These are phyloP conservation scores for Primulina tabacum DNA, from an alignment of 257 asterid species.

Conservation along the genomic window DNA sequence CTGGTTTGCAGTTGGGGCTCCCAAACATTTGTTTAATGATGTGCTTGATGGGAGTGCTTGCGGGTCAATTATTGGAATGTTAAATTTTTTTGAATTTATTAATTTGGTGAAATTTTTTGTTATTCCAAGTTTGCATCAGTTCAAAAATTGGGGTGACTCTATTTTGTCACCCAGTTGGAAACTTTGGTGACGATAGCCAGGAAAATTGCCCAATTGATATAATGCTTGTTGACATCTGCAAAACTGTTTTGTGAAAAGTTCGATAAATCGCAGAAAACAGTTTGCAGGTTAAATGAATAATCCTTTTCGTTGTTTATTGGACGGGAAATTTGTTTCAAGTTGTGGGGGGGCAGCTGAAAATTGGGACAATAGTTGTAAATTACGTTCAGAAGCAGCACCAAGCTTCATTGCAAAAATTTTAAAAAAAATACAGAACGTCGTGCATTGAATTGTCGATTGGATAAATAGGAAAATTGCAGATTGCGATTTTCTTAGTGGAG, in stretches of 20 bases:
- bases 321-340: constrained; percentile 1
- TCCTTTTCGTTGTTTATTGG: constrained; percentile 11
- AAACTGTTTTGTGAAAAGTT: neutral
- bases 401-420: neutral
- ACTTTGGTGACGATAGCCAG: constrained; percentile 8
- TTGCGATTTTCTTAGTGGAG: too few relatives aligned
- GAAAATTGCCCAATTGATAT: neutral
- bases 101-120: neutral
- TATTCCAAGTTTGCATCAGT: neutral
- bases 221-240: neutral
- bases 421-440: neutral
- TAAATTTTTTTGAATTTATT: neutral
- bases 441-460: neutral
- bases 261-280: constrained; percentile 8
- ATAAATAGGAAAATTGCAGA: neutral
- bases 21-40: constrained; percentile 1
- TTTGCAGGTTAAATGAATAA: constrained; percentile 1
- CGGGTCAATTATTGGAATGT: neutral
- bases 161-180: constrained; percentile 17
- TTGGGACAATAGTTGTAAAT: neutral
- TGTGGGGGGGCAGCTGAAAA: constrained; percentile 1
- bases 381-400: constrained; percentile 12
- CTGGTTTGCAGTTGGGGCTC: neutral
- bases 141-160: constrained; percentile 10
- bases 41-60: constrained; percentile 5